A percentile compares a stretch with the other conserved stretches of the same genome.
These are phyloP conservation scores for Paramecium biaurelia DNA, from an alignment of 73 alveolate genomes.

Conservation along the genomic window DNA sequence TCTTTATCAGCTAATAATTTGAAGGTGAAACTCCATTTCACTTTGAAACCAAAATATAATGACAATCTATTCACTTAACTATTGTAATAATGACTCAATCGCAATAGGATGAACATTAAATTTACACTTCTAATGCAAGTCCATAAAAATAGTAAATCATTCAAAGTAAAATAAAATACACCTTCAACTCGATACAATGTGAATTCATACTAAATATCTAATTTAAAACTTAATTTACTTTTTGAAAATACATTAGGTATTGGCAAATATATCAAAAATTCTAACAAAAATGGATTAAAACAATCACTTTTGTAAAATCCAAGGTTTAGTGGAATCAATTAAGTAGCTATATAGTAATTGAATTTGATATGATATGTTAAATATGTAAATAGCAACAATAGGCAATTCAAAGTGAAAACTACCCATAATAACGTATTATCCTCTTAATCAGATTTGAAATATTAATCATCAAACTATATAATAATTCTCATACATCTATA, in stretches of 20 bases:
- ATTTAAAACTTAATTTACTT: neutral
- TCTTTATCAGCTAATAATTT: neutral
- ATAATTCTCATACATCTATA: neutral
- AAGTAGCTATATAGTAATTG: neutral
- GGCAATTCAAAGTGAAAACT: neutral
- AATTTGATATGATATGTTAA: neutral
- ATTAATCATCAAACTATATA: constrained; percentile 31
- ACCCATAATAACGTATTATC: neutral
- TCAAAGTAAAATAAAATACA: neutral
- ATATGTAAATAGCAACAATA: neutral
- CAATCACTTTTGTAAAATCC: neutral
- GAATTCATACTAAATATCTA: neutral
- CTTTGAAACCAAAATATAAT: neutral
- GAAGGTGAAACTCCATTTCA: constrained; percentile 1
- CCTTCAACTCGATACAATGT: neutral
- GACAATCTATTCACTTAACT: neutral
- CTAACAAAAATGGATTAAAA: neutral
- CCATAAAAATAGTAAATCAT: neutral
- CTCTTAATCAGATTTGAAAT: neutral
- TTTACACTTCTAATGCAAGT: neutral
- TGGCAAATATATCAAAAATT: neutral
- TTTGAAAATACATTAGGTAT: neutral
- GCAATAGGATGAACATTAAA: neutral
- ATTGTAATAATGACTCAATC: neutral
- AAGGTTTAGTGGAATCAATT: neutral